Percentiles rank a stretch among this genome's conserved stretches.
Conservation (phyloP, 2,329 filamentous ascomycete genomes). For the Fonsecaea erecta region DNA sequence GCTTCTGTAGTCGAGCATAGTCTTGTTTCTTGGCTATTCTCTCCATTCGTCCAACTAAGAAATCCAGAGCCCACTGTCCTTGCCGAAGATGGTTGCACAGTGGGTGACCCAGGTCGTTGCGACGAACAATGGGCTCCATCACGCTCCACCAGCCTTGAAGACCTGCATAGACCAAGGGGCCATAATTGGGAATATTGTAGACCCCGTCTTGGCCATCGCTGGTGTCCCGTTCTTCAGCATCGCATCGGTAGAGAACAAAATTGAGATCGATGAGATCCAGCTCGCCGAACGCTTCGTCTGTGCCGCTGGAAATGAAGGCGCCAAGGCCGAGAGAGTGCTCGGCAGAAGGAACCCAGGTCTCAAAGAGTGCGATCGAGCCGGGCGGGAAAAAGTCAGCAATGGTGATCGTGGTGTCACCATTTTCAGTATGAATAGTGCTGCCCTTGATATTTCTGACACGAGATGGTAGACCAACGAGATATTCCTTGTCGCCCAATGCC, state of each 20-base stretch:
- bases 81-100: slow-evolving; percentile 90
- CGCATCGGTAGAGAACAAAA: slow-evolving; percentile 86
- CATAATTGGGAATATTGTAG: slow-evolving; percentile 83
- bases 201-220: slow-evolving; percentile 82
- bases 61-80: slow-evolving; percentile 91
- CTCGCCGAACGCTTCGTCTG: slow-evolving; percentile 74
- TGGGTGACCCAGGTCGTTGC: slow-evolving; percentile 91
- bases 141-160: slow-evolving; percentile 99
- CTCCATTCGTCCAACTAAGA: slow-evolving; percentile 77
- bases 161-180: slow-evolving; percentile 88
- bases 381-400: slow-evolving; percentile 85
- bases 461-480: slow-evolving; percentile 82
- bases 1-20: slow-evolving; percentile 66
- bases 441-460: slow-evolving; percentile 75
- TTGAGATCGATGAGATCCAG: slow-evolving; percentile 84
- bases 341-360: slow-evolving; percentile 90
- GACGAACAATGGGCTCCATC: slow-evolving; percentile 77
- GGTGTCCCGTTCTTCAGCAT: slow-evolving; percentile 82
- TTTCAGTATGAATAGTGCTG: slow-evolving; percentile 72
- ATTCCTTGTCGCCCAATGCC: slow-evolving; percentile 69
- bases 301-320: slow-evolving; percentile 81
- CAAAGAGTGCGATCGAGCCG: slow-evolving; percentile 91
- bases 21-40: slow-evolving; percentile 67
- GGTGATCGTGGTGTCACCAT: slow-evolving; percentile 76
- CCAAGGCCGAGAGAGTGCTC: slow-evolving; percentile 85